A percentile compares a stretch with the other conserved stretches of the same genome.
phyloP scores from a whole-genome alignment of 108 stramenopile genomes.

The Nitzschia sp. region DNA sequence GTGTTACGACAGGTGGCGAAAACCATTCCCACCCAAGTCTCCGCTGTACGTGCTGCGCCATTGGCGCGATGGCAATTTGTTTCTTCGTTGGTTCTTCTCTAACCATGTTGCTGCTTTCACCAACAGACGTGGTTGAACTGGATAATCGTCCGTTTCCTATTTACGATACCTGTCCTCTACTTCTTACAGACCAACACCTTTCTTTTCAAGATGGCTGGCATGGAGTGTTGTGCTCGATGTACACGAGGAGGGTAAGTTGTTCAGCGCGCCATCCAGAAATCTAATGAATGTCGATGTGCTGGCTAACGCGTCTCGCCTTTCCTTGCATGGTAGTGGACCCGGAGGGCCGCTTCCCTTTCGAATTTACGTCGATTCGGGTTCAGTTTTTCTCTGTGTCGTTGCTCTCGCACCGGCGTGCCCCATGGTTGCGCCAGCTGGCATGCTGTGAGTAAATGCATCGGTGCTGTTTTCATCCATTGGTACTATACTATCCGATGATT shows the following conservation, averaged over 20 bases:
- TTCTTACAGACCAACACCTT: slow-evolving; percentile 78
- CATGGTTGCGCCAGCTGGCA: slow-evolving; percentile 63
- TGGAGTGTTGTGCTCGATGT: slow-evolving; percentile 26
- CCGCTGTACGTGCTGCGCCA: slow-evolving; percentile 15
- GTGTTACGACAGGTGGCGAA: slow-evolving; percentile 9
- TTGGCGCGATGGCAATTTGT: too few species aligned
- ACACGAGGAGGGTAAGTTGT: slow-evolving; percentile 29
- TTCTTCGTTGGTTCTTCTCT: too few species aligned
- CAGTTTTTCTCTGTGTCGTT: slow-evolving; percentile 76
- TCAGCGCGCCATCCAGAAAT: too few species aligned
- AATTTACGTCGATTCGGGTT: slow-evolving; percentile 80
- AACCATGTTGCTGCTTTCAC: too few species aligned
- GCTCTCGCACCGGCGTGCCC: slow-evolving; percentile 76
- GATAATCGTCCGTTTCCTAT: slow-evolving; percentile 68
- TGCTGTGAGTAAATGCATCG: slow-evolving; percentile 77
- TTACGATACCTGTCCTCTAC: slow-evolving; percentile 71
- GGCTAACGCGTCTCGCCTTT: slow-evolving; percentile 4
- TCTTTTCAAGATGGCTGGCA: slow-evolving; percentile 38
- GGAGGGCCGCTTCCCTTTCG: slow-evolving; percentile 80
- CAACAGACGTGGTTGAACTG: slow-evolving; percentile 85
- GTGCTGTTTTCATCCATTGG: too few species aligned
- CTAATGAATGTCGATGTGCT: too few species aligned
- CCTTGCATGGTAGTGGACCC: slow-evolving; percentile 31
- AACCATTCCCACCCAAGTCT: slow-evolving; percentile 23
- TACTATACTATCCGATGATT: too few species aligned